Evolutionary conservation across 768 basidiomycete species (phyloP).

Genomic region (Xerocomus brunneocitrinus): DNA sequence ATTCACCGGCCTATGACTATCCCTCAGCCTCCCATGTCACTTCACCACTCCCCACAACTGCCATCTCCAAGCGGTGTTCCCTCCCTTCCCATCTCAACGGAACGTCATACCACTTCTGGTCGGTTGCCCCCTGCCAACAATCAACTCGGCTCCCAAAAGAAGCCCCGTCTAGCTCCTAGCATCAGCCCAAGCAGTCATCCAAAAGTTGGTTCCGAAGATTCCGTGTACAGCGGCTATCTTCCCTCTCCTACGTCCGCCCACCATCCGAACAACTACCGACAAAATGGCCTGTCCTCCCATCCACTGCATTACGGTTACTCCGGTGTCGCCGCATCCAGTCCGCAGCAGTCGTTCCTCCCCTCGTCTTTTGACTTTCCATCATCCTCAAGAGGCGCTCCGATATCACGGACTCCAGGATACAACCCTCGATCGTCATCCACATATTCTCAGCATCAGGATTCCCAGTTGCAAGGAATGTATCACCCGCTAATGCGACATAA

Average conservation of each 20-base stretch:
- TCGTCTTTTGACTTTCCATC: conserved; percentile 29
- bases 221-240: conserved; percentile 29
- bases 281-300: conserved; percentile 28
- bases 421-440: conserved; percentile 20
- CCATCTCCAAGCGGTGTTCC: conserved; percentile 16
- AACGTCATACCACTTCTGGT: conserved; percentile 29
- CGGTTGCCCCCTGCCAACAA: conserved; percentile 27
- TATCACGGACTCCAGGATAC: conserved; percentile 24
- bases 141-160: conserved; percentile 26
- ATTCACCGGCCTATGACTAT: conserved; percentile 30
- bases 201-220: conserved; percentile 27
- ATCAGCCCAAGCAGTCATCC: conserved; percentile 17
- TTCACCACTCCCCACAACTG: conserved; percentile 27
- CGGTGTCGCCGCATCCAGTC: conserved; percentile 12
- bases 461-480: conserved; percentile 30
- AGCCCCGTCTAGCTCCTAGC: conserved; percentile 27
- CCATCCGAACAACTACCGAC: conserved; percentile 25
- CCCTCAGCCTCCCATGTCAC: conserved; percentile 31
- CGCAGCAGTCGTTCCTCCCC: conserved; percentile 22
- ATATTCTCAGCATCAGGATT: conserved; percentile 29
- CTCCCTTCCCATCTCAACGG: conserved; percentile 32
- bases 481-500: conserved; percentile 30
- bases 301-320: conserved; percentile 24
- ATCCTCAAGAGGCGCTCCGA: conserved; percentile 22
- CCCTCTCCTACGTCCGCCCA: conserved; percentile 30